phyloP scores from a whole-genome alignment of 345 rosid species.

The Lepidium aucheri region DNA sequence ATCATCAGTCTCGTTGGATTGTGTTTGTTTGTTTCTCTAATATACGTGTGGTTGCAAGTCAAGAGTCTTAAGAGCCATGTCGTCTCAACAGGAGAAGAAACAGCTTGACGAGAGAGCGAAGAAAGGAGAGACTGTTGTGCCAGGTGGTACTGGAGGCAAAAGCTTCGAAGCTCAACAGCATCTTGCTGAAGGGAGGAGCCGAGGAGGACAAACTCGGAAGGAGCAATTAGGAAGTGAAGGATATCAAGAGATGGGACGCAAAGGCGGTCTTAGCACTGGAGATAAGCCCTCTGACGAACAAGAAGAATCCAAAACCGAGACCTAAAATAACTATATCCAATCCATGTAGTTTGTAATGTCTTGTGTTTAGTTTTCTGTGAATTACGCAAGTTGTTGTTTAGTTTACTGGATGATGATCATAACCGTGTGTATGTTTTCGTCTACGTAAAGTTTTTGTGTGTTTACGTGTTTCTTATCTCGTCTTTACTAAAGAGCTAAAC shows the following conservation, averaged over 20 bases:
- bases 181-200: slow-evolving; percentile 75
- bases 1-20: not conserved
- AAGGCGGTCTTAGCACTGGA: slow-evolving; percentile 39
- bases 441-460: not conserved
- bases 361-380: not conserved
- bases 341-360: not conserved
- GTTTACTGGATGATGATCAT: not conserved
- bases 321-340: too few relatives aligned
- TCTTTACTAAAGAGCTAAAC: not conserved
- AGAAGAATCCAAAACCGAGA: slow-evolving; percentile 40
- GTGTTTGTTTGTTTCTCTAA: not conserved
- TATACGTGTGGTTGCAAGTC: not conserved
- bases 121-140: slow-evolving; percentile 71
- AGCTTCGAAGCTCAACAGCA: slow-evolving; percentile 88
- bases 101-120: slow-evolving; percentile 63
- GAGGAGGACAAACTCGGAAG: slow-evolving; percentile 50
- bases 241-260: slow-evolving; percentile 50
- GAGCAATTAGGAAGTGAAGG: slow-evolving; percentile 60
- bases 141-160: slow-evolving; percentile 83
- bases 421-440: not conserved
- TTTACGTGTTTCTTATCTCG: not conserved
- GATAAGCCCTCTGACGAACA: slow-evolving; percentile 31
- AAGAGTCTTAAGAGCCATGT: slow-evolving; percentile 20
- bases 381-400: not conserved
- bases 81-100: slow-evolving; percentile 41